Conservation (phyloP, 306 rosid species). For the Cajanus cajan region DNA sequence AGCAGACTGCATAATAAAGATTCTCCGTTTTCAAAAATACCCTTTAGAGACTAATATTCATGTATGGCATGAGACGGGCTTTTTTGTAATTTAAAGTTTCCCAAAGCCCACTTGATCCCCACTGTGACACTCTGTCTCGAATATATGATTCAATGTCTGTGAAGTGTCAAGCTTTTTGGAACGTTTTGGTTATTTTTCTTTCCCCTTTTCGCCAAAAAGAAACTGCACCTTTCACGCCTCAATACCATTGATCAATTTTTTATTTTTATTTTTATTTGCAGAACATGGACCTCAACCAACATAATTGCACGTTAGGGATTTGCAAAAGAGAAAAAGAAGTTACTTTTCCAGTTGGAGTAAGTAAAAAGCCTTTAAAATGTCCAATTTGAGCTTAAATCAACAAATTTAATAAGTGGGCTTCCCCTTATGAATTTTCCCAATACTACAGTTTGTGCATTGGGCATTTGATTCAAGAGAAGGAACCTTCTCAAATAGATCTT, state of each 20-base stretch:
- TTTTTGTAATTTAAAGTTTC: conserved; percentile 8
- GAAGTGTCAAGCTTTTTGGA: conserved; percentile 29
- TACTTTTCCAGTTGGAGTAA: conserved; percentile 4
- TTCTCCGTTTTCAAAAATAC: neutral
- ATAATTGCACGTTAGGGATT: conserved; percentile 18
- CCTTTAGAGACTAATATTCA: conserved; percentile 2
- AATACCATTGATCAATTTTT: neutral
- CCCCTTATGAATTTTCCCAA: conserved; percentile 4
- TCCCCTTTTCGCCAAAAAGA: conserved; percentile 40
- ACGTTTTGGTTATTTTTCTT: conserved; percentile 41
- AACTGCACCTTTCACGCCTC: conserved; percentile 47
- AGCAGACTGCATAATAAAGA: conserved; percentile 8
- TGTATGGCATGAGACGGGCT: conserved; percentile 15
- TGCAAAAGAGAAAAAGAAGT: conserved; percentile 27
- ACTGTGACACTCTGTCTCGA: conserved; percentile 37
- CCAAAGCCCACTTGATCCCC: conserved; percentile 54
- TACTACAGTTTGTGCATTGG: neutral
- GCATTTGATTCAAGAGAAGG: neutral
- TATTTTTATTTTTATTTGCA: conserved; percentile 23
- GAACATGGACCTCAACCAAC: conserved; percentile 36
- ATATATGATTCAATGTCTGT: conserved; percentile 20
- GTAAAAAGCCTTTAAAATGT: neutral
- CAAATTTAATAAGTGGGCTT: neutral
- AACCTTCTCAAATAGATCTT: neutral
- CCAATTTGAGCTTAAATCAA: conserved; percentile 17